Evolutionary conservation across 2,329 filamentous ascomycete genomes (phyloP).

Genomic region (Exophiala spinifera): DNA sequence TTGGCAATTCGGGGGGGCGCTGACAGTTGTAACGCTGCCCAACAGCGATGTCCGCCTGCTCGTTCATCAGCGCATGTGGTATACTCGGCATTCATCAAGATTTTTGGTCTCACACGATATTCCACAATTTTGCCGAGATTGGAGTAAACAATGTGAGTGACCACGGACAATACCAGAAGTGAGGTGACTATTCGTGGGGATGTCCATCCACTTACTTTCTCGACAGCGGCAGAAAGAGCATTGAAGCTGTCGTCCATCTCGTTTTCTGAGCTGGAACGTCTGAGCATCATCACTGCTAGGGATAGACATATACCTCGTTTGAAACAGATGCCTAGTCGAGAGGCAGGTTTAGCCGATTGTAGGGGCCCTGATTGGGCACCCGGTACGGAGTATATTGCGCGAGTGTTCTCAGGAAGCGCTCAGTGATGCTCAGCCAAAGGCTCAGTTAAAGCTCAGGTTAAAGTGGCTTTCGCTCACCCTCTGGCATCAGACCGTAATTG

Average conservation of each 20-base stretch:
- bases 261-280: no score
- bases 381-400: neutral
- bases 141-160: no score
- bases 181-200: no score
- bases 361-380: neutral
- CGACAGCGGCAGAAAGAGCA: no score
- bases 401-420: neutral
- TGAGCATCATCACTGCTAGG: no score
- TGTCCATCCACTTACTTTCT: no score
- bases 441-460: constrained; percentile 8
- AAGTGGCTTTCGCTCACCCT: constrained; percentile 5
- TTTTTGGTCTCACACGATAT: no score
- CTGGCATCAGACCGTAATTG: constrained; percentile 2
- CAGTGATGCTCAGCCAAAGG: constrained; percentile 1
- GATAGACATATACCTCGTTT: no score
- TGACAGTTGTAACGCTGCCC: constrained; percentile 31
- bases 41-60: constrained; percentile 69
- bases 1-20: constrained; percentile 34
- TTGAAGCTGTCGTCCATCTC: no score
- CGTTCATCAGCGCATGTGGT: constrained; percentile 60
- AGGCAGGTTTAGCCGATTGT: constrained; percentile 49
- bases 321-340: constrained; percentile 29
- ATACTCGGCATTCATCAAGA: no score
- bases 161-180: no score
- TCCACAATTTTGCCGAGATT: no score